Evolutionary conservation across 2,329 filamentous ascomycete species (phyloP).

Genomic region (Claviceps purpurea): DNA sequence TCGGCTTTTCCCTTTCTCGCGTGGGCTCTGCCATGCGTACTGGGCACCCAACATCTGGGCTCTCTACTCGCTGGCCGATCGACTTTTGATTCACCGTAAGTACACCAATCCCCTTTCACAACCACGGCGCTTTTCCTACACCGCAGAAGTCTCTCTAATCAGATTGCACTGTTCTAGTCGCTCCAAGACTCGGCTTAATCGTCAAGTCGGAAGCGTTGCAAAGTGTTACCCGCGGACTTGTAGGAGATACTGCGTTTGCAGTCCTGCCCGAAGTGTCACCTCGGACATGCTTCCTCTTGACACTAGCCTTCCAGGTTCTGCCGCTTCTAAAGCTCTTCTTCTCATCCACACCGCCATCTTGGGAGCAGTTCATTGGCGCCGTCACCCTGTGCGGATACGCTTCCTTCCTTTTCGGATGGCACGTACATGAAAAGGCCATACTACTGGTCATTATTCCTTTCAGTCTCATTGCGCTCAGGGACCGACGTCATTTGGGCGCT

Average conservation of each 20-base stretch:
- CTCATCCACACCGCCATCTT: constrained; percentile 47
- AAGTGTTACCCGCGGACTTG: constrained; percentile 83
- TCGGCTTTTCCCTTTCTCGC: constrained; percentile 83
- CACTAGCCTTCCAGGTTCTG: constrained; percentile 67
- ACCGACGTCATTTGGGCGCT: constrained; percentile 79
- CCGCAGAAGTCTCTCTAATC: neutral
- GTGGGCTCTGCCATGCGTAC: constrained; percentile 91
- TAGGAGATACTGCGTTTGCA: constrained; percentile 88
- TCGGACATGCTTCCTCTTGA: constrained; percentile 66
- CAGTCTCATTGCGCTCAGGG: constrained; percentile 78
- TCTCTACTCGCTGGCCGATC: constrained; percentile 83
- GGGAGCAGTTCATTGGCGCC: constrained; percentile 80
- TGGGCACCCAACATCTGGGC: constrained; percentile 98
- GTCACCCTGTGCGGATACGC: constrained; percentile 90
- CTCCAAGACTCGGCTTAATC: constrained; percentile 63
- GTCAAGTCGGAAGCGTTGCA: constrained; percentile 64
- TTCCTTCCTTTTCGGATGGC: constrained; percentile 96
- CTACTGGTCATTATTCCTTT: constrained; percentile 91
- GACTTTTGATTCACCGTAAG: constrained; percentile 68
- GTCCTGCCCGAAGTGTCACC: constrained; percentile 80
- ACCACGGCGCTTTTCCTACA: neutral
- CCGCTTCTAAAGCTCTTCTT: constrained; percentile 70
- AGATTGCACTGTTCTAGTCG: constrained; percentile 39
- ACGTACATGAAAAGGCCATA: constrained; percentile 96
- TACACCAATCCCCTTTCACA: constrained; percentile 2